These are phyloP conservation scores for Phtheirospermum japonicum DNA, from an alignment of 257 asterid species.

Conservation along the genomic window DNA sequence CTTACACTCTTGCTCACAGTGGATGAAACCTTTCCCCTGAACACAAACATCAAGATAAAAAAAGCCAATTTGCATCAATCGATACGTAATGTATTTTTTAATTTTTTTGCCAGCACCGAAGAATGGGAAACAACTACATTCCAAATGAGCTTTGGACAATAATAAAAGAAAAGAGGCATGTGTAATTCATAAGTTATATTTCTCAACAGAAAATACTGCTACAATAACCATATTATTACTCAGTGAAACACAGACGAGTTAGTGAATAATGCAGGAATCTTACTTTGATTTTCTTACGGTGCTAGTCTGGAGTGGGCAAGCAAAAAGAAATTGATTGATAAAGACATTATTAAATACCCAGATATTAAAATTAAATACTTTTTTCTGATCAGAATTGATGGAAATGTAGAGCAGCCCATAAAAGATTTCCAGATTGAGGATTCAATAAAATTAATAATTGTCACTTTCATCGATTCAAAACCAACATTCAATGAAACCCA, in stretches of 20 bases:
- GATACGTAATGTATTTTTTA: neutral
- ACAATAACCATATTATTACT: too few species aligned
- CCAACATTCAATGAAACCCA: too few species aligned
- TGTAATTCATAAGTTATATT: neutral
- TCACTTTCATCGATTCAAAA: conserved; percentile 9
- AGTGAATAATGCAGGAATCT: too few species aligned
- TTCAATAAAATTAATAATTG: neutral
- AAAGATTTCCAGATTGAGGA: neutral
- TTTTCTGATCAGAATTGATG: neutral
- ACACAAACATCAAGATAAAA: conserved; percentile 11
- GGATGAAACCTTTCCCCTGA: conserved; percentile 53
- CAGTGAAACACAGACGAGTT: too few species aligned
- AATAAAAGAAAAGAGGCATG: too few species aligned
- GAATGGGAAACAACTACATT: too few species aligned
- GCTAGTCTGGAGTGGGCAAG: too few species aligned
- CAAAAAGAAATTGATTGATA: neutral
- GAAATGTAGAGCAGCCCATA: neutral
- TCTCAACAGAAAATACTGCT: neutral
- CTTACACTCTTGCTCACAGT: conserved; percentile 72
- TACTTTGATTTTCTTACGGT: too few species aligned
- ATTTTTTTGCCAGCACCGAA: too few species aligned
- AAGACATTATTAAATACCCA: neutral
- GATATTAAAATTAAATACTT: neutral
- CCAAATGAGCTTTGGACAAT: too few species aligned
- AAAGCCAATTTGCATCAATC: neutral